A percentile compares a stretch with the other conserved stretches of the same genome.
phyloP scores from a whole-genome alignment of 23 red algal species.

The Gracilaria gracilis region DNA sequence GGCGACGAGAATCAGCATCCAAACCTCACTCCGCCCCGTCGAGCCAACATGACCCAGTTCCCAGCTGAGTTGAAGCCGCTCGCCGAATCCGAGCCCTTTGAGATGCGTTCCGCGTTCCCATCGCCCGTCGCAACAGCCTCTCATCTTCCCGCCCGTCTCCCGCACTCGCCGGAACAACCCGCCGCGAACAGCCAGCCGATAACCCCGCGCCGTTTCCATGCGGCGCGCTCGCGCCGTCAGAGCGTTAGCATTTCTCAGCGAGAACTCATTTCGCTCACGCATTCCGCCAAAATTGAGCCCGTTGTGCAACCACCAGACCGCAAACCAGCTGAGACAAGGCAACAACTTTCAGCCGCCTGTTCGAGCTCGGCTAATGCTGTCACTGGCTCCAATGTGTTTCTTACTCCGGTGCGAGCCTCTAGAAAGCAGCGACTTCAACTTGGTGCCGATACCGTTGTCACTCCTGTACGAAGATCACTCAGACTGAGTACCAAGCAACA shows the following conservation, averaged over 20 bases:
- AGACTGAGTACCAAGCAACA: slow-evolving; percentile 10
- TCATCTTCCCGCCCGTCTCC: neutral
- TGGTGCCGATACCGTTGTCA: slow-evolving; percentile 55
- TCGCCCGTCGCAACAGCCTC: neutral
- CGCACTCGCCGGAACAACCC: neutral
- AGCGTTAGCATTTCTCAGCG: slow-evolving; percentile 14
- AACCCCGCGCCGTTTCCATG: slow-evolving; percentile 11
- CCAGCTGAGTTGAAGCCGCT: no score
- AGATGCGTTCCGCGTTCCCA: neutral
- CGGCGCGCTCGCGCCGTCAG: neutral
- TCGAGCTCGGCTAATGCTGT: neutral
- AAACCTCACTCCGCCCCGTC: neutral
- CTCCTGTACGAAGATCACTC: slow-evolving; percentile 53
- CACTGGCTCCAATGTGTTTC: slow-evolving; percentile 30
- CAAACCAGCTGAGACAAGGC: neutral
- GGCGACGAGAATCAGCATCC: slow-evolving; percentile 26
- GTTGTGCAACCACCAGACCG: neutral
- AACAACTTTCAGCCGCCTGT: neutral
- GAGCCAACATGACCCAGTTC: neutral
- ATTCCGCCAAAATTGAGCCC: no score
- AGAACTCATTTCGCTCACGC: neutral
- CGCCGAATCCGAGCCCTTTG: neutral
- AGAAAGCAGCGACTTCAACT: slow-evolving; percentile 30
- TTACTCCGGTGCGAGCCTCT: slow-evolving; percentile 34
- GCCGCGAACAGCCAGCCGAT: neutral